Evolutionary conservation across 2,329 filamentous ascomycete genomes (phyloP).

Genomic region (Aureobasidium lini): DNA sequence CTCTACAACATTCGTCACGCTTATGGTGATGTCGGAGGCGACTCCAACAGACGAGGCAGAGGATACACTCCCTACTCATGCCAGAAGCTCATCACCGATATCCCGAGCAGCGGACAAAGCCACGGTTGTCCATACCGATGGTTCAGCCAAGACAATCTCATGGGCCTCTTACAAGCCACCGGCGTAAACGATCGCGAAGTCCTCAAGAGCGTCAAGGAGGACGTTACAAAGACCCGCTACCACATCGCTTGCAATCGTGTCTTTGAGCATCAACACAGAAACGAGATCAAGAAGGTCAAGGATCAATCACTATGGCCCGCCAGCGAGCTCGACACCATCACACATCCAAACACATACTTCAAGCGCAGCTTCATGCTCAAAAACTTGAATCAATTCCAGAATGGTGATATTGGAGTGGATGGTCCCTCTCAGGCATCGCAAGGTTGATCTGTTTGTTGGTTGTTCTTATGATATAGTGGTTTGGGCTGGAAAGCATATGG

Average conservation of each 20-base stretch:
- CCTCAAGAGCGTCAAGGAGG: conserved; percentile 74
- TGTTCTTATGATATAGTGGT: neutral
- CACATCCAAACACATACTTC: conserved; percentile 97
- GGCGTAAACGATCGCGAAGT: conserved; percentile 74
- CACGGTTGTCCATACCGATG: conserved; percentile 97
- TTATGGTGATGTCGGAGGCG: conserved; percentile 92
- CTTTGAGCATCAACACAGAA: conserved; percentile 79
- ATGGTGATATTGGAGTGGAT: conserved; percentile 30
- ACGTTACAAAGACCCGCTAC: conserved; percentile 80
- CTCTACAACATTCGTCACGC: conserved; percentile 92
- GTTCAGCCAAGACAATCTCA: conserved; percentile 81
- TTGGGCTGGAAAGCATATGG: neutral
- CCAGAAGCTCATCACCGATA: conserved; percentile 88
- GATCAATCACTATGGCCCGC: conserved; percentile 42
- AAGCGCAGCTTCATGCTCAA: conserved; percentile 88
- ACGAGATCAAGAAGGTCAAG: conserved; percentile 43
- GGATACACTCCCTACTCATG: conserved; percentile 91
- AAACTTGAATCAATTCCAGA: conserved; percentile 53
- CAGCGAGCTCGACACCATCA: conserved; percentile 83
- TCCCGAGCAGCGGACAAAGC: conserved; percentile 74
- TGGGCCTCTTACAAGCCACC: conserved; percentile 64
- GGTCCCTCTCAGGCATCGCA: conserved; percentile 15
- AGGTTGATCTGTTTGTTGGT: neutral
- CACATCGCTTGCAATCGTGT: conserved; percentile 96
- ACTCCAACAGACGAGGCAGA: conserved; percentile 74